Evolutionary conservation across 768 basidiomycete genomes (phyloP), one percentile per base, ranked within the genome.

Genomic region (Tephrocybe sp.): DNA sequence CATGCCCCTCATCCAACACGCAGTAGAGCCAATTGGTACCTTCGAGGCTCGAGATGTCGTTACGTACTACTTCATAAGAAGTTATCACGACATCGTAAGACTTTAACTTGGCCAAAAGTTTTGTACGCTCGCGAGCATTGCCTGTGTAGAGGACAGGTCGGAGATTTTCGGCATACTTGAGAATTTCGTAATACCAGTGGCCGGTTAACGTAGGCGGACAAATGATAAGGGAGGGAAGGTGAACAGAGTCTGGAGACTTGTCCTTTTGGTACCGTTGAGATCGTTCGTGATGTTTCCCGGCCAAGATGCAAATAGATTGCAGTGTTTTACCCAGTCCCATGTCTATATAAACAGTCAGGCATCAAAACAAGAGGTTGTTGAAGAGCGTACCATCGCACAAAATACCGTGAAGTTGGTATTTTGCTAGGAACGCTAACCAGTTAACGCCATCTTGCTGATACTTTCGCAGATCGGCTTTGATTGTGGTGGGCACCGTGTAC

Each of bases 311-410:
- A 60, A 99, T 98, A 0, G 96, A 94, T 67, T 99, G 97, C 13
- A 98, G 71, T 1, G 95, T 98, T 73, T 99, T 99, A 7, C 97
- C 97, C 7, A 99, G 83, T 49, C 97, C 97, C 96, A 98, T 99
- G 63, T 99, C 96, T 98, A 63, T 21, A 32, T 53, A 15, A 40
- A n/a, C n/a, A n/a, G n/a, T n/a, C n/a, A n/a, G n/a, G n/a, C n/a
- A n/a, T n/a, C n/a, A n/a, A n/a, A n/a, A n/a, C n/a, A n/a, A n/a
- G n/a, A n/a, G n/a, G 21, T 11, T 21, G 13, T 16, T 15, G n/a
- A 22, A 15, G 37, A 26, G 64, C 80, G 55, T 59, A 93, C 96
- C 97, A 61, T 99, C 97, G 64, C 97, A 99, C 24, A 99, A 83
- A 59, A 98, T 92, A 12, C 97, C 97, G 64, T 99, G 97, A 2